phyloP scores from a whole-genome alignment of 768 basidiomycete genomes.

The Stropharia rugosoannulata region DNA sequence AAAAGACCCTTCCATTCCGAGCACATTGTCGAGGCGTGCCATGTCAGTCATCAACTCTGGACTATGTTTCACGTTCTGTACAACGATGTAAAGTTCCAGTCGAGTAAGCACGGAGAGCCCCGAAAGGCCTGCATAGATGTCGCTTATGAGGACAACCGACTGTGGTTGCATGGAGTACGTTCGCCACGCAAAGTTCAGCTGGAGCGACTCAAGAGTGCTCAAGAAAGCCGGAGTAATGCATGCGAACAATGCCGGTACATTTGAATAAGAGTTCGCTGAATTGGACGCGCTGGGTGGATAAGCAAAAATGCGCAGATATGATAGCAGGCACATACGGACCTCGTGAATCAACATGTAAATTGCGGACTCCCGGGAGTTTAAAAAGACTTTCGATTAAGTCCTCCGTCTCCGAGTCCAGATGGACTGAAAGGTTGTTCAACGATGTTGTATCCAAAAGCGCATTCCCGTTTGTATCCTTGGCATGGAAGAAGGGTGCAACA shows the following conservation, averaged over 20 bases:
- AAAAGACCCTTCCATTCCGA: neutral
- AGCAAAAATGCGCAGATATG: neutral
- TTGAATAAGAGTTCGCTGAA: neutral
- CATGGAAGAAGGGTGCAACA: neutral
- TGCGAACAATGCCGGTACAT: neutral
- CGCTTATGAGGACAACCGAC: neutral
- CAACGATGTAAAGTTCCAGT: neutral
- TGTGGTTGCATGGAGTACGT: neutral
- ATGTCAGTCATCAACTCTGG: neutral
- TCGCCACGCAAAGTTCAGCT: neutral
- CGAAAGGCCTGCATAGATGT: neutral
- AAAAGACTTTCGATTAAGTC: neutral
- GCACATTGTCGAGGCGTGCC: neutral
- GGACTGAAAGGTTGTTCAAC: neutral
- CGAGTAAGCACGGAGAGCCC: neutral
- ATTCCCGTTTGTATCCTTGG: neutral
- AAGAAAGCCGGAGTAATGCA: neutral
- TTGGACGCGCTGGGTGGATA: neutral
- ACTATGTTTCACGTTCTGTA: neutral
- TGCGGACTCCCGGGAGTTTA: neutral
- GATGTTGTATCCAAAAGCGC: neutral
- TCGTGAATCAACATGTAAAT: neutral
- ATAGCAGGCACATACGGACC: neutral
- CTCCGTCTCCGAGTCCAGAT: conserved; percentile 1
- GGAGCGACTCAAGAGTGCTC: neutral